Evolutionary conservation across 257 asterid genomes (phyloP).

Genomic region (Galeopsis tetrahit): DNA sequence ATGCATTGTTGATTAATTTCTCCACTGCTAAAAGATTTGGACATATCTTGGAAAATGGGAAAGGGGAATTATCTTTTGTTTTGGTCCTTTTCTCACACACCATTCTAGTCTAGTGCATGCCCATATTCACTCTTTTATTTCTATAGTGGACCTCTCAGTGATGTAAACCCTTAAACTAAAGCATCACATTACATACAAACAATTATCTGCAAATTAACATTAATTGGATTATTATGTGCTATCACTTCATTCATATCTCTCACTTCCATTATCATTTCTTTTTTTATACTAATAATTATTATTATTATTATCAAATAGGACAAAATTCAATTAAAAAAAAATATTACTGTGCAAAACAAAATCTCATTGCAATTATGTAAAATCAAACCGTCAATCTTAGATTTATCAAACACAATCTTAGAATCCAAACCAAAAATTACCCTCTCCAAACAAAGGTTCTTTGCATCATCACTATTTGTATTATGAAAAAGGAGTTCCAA

Average conservation of each 20-base stretch:
- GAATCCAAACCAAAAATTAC: too few species aligned
- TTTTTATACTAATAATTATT: too few species aligned
- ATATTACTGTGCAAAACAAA: too few species aligned
- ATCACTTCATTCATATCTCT: not conserved
- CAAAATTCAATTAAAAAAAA: too few species aligned
- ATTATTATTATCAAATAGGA: too few species aligned
- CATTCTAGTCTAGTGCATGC: not conserved
- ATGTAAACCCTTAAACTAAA: not conserved
- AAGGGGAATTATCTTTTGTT: constrained; percentile 21
- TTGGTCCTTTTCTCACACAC: constrained; percentile 9
- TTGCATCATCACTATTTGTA: too few species aligned
- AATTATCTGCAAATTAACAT: not conserved
- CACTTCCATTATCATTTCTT: not conserved
- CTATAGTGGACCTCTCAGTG: not conserved
- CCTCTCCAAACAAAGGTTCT: too few species aligned
- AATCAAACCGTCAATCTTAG: too few species aligned
- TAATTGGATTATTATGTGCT: not conserved
- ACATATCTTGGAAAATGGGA: constrained; percentile 37
- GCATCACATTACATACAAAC: not conserved
- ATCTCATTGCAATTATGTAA: too few species aligned
- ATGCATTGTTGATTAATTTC: not conserved
- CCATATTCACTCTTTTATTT: too few species aligned
- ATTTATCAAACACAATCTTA: too few species aligned
- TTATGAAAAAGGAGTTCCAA: too few species aligned
- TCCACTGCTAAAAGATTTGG: constrained; percentile 32